Base-by-base conservation (phyloP, 2,329 filamentous ascomycete genomes). In the Sclerotinia sclerotiorum region DNA sequence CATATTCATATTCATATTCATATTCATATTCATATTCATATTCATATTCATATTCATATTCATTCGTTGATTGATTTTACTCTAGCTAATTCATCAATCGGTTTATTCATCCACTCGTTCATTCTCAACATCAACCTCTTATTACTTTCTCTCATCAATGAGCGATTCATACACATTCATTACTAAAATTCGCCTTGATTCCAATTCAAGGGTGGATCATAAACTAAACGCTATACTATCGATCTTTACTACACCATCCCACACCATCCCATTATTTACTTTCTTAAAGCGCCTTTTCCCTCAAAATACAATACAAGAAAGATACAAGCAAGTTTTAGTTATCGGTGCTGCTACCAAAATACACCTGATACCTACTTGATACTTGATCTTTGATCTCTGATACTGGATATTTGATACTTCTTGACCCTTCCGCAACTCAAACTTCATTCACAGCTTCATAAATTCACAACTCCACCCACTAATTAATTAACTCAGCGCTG, bases 151-250 rank as follows among this genome's bases (percentile, higher is more conserved):
- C 42, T 58, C n/a, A 58, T n/a, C 24, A 44, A 19, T 58, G 52
- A 44, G 39, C 56, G 39, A 29, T 46, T 29, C 24, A 58, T 44
- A 46, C 24, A 60, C 24, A 8, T 60, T 60, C 56, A 60, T 60
- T 44, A 44, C 1, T 10, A 35, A 27, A n/a, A 21, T 29, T 58
- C 21, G 35, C 39, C 56, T 44, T 21, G n/a, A 24, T 58, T 27
- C n/a, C 35, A 44, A 42, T 44, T 60, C 39, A 29, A 60, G 39
- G 8, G 19, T 42, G 35, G 35, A 57, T 57, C 24, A 54, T 17
- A 29, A 4, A 29, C n/a, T 17, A 32, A 21, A 55, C 27, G 24
- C 48, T 42, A 13, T 32, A 21, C 27, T 29, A 52, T 52, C 35
- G 35, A 35, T 35, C 35, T 35, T 35, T 1, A 51, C 49, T 11